Percentiles rank a stretch among this genome's conserved stretches.
These are phyloP conservation scores for Zopfia rhizophila DNA, from an alignment of 2,329 filamentous ascomycete species.

Conservation along the genomic window DNA sequence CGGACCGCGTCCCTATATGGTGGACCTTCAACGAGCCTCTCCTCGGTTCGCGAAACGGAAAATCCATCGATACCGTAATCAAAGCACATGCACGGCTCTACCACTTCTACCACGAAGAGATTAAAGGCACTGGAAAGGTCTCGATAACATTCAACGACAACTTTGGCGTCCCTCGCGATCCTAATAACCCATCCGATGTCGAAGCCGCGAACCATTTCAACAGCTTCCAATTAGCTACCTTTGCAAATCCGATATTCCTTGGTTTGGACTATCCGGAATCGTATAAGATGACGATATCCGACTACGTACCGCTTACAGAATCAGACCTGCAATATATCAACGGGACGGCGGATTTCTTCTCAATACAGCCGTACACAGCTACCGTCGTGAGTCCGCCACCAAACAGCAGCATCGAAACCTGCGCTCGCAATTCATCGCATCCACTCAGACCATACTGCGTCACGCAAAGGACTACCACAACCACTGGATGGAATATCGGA, in stretches of 20 bases:
- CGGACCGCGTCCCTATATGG: conserved; percentile 63
- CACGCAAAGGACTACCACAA: conserved; percentile 57
- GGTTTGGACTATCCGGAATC: conserved; percentile 62
- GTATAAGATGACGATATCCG: conserved; percentile 48
- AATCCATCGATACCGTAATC: conserved; percentile 46
- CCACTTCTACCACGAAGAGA: conserved; percentile 65
- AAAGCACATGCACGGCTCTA: conserved; percentile 62
- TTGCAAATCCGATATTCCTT: conserved; percentile 65
- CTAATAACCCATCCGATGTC: conserved; percentile 55
- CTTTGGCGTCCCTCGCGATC: conserved; percentile 49
- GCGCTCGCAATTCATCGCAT: conserved; percentile 59
- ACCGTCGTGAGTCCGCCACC: conserved; percentile 63
- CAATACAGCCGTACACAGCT: conserved; percentile 68
- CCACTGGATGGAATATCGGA: conserved; percentile 68
- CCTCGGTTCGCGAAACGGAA: conserved; percentile 54
- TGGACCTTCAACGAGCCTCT: conserved; percentile 66
- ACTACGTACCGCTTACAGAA: conserved; percentile 59
- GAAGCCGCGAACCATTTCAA: conserved; percentile 59
- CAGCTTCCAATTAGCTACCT: conserved; percentile 56
- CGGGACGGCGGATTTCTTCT: conserved; percentile 65
- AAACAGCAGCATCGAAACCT: conserved; percentile 57
- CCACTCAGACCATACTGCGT: conserved; percentile 65
- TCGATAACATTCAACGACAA: conserved; percentile 61
- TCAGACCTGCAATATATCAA: conserved; percentile 56
- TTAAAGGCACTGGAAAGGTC: conserved; percentile 62